Base-by-base conservation (phyloP, 768 basidiomycete species). In the Pleurotus ostreatus region DNA sequence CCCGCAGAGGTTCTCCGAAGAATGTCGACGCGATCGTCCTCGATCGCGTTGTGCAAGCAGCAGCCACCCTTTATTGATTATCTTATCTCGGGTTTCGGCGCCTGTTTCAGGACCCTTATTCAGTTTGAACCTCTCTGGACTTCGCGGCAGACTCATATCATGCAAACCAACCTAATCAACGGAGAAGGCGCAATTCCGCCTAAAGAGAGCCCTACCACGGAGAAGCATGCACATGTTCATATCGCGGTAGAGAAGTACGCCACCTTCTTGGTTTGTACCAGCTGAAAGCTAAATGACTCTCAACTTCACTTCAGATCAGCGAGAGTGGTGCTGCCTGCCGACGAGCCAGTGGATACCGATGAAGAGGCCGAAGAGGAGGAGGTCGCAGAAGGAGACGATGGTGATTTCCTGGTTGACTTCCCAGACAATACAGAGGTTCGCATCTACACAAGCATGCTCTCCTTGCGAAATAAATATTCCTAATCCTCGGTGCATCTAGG, bases 361-460 rank as follows among this genome's bases (percentile, higher is more conserved):
- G 76, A 78, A 34, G 71, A 66, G 1, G 63, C 68, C 5, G 78
- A 78, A 30, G 78, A 78, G 4, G 72, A 77, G 60, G 71, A 70
- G 11, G 34, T 22, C 22, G 51, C 22, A 49, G 72, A 73, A 54
- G 84, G 80, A 39, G 80, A 83, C 22, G 83, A 85, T 47, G 84
- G 79, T 2, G 85, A 94, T 66, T 82, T 88, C 9, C 72, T 96
- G 18, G 83, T 76, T 49, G 86, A 86, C 61, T 86, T 89, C 59
- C 92, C 94, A 1, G 90, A 92, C 57, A 87, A 94, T 37, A 89
- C 89, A 1, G 85, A 92, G 70, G 94, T 92, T 62, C 60, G 83
- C 57, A 40, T n/a, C 25, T 34, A 18, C 55, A 11, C 30, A 11
- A 34, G 30, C 30, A 11, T 34, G 23, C 52, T 22, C 15, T 18